Evolutionary conservation across 768 basidiomycete species (phyloP).

Genomic region (Termitomyces sp.): DNA sequence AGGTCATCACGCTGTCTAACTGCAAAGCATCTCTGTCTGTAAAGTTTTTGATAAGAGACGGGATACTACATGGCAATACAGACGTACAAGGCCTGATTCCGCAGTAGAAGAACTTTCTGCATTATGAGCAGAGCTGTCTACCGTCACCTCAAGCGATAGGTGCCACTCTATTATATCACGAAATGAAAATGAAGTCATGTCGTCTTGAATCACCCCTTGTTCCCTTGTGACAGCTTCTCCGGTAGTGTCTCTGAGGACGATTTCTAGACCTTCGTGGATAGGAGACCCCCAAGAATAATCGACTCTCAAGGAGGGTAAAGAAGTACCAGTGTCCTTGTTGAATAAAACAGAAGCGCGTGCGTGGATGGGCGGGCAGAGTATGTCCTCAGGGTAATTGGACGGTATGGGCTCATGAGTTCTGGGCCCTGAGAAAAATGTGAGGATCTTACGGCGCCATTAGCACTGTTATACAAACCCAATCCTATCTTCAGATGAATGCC

Average conservation of each 20-base stretch:
- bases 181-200: conserved; percentile 20
- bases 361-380: conserved; percentile 54
- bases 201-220: not conserved
- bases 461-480: conserved; percentile 50
- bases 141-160: conserved; percentile 31
- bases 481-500: conserved; percentile 51
- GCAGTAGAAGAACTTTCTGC: conserved; percentile 18
- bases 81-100: conserved; percentile 14
- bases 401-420: conserved; percentile 83
- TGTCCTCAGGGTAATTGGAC: conserved; percentile 60
- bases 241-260: conserved; percentile 27
- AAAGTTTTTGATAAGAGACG: not conserved
- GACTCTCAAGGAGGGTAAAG: conserved; percentile 33
- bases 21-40: too few relatives aligned
- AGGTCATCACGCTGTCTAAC: conserved; percentile 32
- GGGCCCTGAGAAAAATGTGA: conserved; percentile 48
- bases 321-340: conserved; percentile 28
- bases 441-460: not conserved
- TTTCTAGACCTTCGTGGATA: not conserved
- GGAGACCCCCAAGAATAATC: conserved; percentile 33
- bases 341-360: conserved; percentile 49
- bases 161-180: conserved; percentile 35
- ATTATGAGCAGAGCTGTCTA: conserved; percentile 30
- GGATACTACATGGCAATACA: not conserved
- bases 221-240: conserved; percentile 30